These are phyloP conservation scores for Sordaria brevicollis DNA, from an alignment of 495 filamentous ascomycete species.

Conservation along the genomic window DNA sequence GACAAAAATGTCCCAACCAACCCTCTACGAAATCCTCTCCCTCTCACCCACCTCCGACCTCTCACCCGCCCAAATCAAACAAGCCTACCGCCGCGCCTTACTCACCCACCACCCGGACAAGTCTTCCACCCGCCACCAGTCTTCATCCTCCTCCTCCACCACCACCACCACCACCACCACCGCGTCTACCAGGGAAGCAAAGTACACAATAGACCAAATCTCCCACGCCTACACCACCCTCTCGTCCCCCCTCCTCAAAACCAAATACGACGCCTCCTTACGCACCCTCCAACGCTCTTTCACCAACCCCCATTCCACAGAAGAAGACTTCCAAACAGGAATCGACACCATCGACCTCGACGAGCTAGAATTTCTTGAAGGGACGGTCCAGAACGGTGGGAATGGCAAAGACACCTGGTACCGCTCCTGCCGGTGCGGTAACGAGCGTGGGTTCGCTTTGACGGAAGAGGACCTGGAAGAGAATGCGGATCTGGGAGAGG, in stretches of 20 bases:
- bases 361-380: conserved; percentile 56
- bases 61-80: conserved; percentile 42
- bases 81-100: conserved; percentile 69
- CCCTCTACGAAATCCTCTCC: conserved; percentile 36
- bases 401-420: conserved; percentile 42
- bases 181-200: neutral
- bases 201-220: conserved; percentile 65
- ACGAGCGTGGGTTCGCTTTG: conserved; percentile 59
- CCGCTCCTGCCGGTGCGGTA: conserved; percentile 70
- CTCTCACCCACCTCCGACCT: conserved; percentile 18
- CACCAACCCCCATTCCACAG: neutral
- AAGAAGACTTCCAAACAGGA: conserved; percentile 53
- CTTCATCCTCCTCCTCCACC: conserved; percentile 2
- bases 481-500: conserved; percentile 51
- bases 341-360: conserved; percentile 78
- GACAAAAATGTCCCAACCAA: conserved; percentile 8
- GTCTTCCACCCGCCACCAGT: conserved; percentile 7
- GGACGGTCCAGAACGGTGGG: too few species aligned
- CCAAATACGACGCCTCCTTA: conserved; percentile 51
- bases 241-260: conserved; percentile 43
- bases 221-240: conserved; percentile 64
- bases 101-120: conserved; percentile 81
- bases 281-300: conserved; percentile 13
- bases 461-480: conserved; percentile 62
- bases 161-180: neutral